Evolutionary conservation across 2,329 filamentous ascomycete genomes (phyloP), one percentile per base, ranked within the genome.

Genomic region (Pseudogymnoascus pannorum): DNA sequence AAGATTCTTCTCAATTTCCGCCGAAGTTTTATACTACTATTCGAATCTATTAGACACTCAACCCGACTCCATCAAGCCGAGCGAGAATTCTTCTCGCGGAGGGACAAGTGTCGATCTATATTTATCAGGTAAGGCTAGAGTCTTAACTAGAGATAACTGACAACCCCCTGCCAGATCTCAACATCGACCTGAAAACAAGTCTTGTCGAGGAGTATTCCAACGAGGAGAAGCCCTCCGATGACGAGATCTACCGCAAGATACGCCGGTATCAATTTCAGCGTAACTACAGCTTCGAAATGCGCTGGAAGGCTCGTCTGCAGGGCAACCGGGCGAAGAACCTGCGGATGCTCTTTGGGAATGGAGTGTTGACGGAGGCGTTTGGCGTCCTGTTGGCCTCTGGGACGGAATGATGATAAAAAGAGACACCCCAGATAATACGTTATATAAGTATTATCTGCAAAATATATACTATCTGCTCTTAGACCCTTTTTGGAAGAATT

Each of bases 181-280:
- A 66, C 57, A 35, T 33, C 29, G 64, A 69, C 57, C 66, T 73
- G 31, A 62, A 63, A 40, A 66, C 58, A 22, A 26, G 66, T 8
- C 65, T 72, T 16, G 63, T 67, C 22, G 66, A 73, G 44, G 70
- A 72, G 66, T 72, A 72, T 62, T 57, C 67, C 6, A 71, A 71
- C 40, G 61, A 72, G 62, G 65, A 68, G 54, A 62, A 61, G 12
- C 66, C 67, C 18, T 68, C 48, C 1, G 18, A 42, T 42, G 38
- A 18, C 18, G 38, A 42, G 38, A 22, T 22, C 11, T 42, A 42
- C 18, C 9, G 4, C 18, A 42, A 42, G 38, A 42, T 42, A 12
- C 18, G 18, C 2, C 9, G 9, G 3, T 42, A 42, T 8, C 18
- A 42, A 4, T 42, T 42, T 12, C 9, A 42, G 11, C 18, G 11